Evolutionary conservation across 306 rosid species (phyloP).

Genomic region (Vicia sativa): DNA sequence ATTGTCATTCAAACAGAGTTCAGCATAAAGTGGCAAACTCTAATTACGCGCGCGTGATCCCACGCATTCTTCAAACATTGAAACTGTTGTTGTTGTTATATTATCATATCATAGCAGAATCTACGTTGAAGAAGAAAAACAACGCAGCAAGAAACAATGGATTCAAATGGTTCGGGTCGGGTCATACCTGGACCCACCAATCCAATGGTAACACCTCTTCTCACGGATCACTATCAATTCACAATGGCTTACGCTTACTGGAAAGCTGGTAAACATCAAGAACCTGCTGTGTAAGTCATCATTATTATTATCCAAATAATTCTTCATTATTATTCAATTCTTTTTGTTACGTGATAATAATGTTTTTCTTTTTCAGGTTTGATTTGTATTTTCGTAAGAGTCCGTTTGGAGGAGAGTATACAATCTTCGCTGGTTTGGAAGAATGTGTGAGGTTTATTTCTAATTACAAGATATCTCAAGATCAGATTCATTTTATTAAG

Average conservation of each 20-base stretch:
- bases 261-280: conserved; percentile 96
- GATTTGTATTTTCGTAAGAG: conserved; percentile 95
- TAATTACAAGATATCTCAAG: conserved; percentile 77
- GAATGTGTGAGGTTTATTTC: conserved; percentile 89
- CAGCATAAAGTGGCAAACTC: too few relatives aligned
- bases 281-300: conserved; percentile 82
- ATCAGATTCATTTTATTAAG: conserved; percentile 71
- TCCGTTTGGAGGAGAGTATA: conserved; percentile 98
- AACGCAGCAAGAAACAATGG: conserved; percentile 44
- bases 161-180: conserved; percentile 58
- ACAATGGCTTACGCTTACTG: conserved; percentile 99
- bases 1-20: too few relatives aligned
- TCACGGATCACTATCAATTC: conserved; percentile 95
- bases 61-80: conserved; percentile 1
- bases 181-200: conserved; percentile 66
- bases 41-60: not conserved
- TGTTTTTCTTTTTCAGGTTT: conserved; percentile 64
- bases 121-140: not conserved
- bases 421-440: conserved; percentile 92
- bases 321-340: not conserved
- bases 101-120: not conserved
- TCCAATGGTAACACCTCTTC: conserved; percentile 97
- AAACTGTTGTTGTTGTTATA: not conserved
- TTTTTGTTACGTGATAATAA: conserved; percentile 3
- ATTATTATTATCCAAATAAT: not conserved